Conservation (phyloP, 768 basidiomycete species). For the Psilocybe sp. region DNA sequence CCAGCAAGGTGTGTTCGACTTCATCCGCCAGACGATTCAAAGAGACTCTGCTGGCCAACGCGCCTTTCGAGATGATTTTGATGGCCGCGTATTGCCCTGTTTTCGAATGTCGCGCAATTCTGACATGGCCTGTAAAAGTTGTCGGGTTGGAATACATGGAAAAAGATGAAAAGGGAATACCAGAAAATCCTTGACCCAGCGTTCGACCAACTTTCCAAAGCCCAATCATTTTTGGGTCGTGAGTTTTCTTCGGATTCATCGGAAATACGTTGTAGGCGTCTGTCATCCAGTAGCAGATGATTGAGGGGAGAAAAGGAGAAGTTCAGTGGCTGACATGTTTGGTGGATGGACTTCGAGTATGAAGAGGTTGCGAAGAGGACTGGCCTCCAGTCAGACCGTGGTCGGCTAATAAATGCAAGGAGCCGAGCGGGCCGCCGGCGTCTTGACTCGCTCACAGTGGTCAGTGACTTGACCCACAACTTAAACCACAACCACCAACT, state of each 20-base stretch:
- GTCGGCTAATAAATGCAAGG: slow-evolving; percentile 15
- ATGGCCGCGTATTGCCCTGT: slow-evolving; percentile 90
- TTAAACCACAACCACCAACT: not conserved
- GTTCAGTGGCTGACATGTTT: slow-evolving; percentile 21
- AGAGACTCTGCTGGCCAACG: slow-evolving; percentile 65
- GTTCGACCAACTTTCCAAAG: slow-evolving; percentile 82
- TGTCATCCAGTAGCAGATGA: slow-evolving; percentile 23
- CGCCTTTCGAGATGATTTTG: slow-evolving; percentile 86
- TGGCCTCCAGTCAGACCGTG: not conserved
- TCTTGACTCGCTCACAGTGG: not conserved
- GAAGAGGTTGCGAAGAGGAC: slow-evolving; percentile 2
- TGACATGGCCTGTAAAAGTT: slow-evolving; percentile 68
- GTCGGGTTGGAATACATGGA: not conserved
- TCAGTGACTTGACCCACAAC: slow-evolving; percentile 3
- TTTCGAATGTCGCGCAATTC: slow-evolving; percentile 83
- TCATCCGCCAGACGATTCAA: slow-evolving; percentile 68
- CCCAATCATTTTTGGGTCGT: slow-evolving; percentile 69
- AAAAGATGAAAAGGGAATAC: slow-evolving; percentile 33
- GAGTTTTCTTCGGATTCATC: slow-evolving; percentile 17
- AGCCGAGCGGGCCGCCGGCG: slow-evolving; percentile 23
- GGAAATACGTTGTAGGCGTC: slow-evolving; percentile 17
- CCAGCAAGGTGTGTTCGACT: slow-evolving; percentile 72
- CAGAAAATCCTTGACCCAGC: slow-evolving; percentile 80
- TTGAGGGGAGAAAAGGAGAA: slow-evolving; percentile 9
- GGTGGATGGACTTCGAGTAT: not conserved